A percentile compares a stretch with the other conserved stretches of the same genome.
Evolutionary conservation across 176 grass and related monocot genomes (phyloP).

Genomic region (Hsuehochloa calcarea): DNA sequence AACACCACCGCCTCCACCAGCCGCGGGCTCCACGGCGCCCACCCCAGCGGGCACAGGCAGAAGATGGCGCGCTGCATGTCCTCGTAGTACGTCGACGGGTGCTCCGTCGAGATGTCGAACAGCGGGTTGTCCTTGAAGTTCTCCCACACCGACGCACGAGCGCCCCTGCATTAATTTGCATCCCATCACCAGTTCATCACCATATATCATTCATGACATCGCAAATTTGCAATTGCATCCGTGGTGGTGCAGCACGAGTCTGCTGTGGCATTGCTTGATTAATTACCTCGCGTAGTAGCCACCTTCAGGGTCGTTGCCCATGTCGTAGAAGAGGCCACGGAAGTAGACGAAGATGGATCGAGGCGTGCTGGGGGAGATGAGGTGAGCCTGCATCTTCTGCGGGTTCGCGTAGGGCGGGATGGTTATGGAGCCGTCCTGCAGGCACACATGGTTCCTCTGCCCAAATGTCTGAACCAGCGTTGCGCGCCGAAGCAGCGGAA

Average conservation of each 20-base stretch:
- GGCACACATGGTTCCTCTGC: conserved; percentile 60
- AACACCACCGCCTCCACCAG: conserved; percentile 71
- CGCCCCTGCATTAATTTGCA: conserved; percentile 31
- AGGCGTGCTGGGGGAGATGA: conserved; percentile 49
- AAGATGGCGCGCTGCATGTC: conserved; percentile 79
- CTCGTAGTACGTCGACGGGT: conserved; percentile 72
- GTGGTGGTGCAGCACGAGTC: not conserved
- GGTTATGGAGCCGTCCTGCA: conserved; percentile 56
- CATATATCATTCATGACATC: not conserved
- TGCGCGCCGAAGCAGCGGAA: conserved; percentile 47
- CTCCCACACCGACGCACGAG: conserved; percentile 58
- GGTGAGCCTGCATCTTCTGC: conserved; percentile 57
- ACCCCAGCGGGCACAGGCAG: conserved; percentile 76
- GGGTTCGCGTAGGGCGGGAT: conserved; percentile 61
- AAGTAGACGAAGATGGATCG: conserved; percentile 72
- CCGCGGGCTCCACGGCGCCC: conserved; percentile 76
- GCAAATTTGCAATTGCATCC: not conserved
- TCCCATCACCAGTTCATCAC: not conserved
- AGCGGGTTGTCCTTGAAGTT: conserved; percentile 80
- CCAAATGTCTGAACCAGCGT: conserved; percentile 72
- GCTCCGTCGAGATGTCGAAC: conserved; percentile 78
- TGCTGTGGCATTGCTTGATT: not conserved
- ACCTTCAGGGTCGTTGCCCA: conserved; percentile 60
- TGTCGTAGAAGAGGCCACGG: conserved; percentile 59
- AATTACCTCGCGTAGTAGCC: conserved; percentile 59